Percentiles rank a stretch among this genome's conserved stretches.
Conservation (phyloP, 2,329 filamentous ascomycete species). For the Neoascochyta sp. region DNA sequence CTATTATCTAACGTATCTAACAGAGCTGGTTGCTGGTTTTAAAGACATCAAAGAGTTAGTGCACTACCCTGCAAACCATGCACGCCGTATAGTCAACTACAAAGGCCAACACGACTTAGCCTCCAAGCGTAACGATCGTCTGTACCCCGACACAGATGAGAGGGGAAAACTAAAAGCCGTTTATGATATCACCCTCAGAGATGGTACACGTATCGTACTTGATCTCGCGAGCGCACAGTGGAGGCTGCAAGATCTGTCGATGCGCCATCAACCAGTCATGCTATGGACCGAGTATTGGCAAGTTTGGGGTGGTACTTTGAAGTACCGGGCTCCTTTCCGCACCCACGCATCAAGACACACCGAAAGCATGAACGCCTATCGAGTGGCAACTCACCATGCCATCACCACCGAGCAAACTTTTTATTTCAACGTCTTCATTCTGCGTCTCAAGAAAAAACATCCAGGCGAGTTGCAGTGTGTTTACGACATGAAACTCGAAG, state of each 20-base stretch:
- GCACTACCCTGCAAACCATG: slow-evolving; percentile 4
- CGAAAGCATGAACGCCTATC: slow-evolving; percentile 6
- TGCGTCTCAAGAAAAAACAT: too few species aligned
- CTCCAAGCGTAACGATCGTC: slow-evolving; percentile 5
- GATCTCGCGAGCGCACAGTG: slow-evolving; percentile 13
- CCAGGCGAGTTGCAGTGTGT: slow-evolving; percentile 4
- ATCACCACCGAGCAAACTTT: slow-evolving; percentile 6
- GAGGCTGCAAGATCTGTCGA: slow-evolving; percentile 2
- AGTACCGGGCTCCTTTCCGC: slow-evolving; percentile 10
- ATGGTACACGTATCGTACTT: slow-evolving; percentile 10
- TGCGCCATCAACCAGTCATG: slow-evolving; percentile 4
- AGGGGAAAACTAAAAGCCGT: slow-evolving; percentile 9
- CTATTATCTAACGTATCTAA: slow-evolving; percentile 1
- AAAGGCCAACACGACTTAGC: slow-evolving; percentile 4
- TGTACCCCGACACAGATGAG: slow-evolving; percentile 8
- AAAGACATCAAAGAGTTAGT: slow-evolving; percentile 15
- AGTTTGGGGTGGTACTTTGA: slow-evolving; percentile 4
- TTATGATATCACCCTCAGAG: slow-evolving; percentile 13
- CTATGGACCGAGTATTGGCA: slow-evolving; percentile 9
- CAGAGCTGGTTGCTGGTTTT: slow-evolving; percentile 13
- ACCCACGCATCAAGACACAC: slow-evolving; percentile 8
- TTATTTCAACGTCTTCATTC: slow-evolving; percentile 9
- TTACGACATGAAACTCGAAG: neutral
- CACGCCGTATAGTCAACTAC: slow-evolving; percentile 5
- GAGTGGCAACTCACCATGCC: slow-evolving; percentile 7